A percentile compares a stretch with the other conserved stretches of the same genome.
phyloP scores from a whole-genome alignment of 108 stramenopile species.

The Conticribra weissflogii region DNA sequence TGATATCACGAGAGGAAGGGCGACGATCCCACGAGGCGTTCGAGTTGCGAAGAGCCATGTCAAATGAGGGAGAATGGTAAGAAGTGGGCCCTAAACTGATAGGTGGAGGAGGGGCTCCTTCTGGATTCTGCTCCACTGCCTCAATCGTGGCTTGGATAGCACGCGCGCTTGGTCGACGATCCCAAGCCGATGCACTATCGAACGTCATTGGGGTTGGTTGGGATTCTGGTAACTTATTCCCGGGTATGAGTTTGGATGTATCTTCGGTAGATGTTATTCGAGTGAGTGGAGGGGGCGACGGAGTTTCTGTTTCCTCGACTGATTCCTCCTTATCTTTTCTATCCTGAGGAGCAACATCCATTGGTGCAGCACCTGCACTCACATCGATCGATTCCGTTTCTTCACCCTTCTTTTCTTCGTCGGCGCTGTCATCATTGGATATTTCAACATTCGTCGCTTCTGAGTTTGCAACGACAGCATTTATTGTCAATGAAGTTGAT shows the following conservation, averaged over 20 bases:
- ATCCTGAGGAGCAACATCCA: no score
- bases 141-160: slow-evolving; percentile 38
- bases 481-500: neutral
- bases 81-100: slow-evolving; percentile 26
- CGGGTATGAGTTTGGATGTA: neutral
- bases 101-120: slow-evolving; percentile 11
- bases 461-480: neutral
- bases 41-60: slow-evolving; percentile 37
- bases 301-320: neutral
- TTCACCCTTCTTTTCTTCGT: neutral
- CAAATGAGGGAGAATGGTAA: slow-evolving; percentile 41
- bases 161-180: slow-evolving; percentile 17
- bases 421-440: neutral
- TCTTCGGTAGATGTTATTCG: slow-evolving; percentile 25
- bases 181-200: slow-evolving; percentile 27
- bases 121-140: slow-evolving; percentile 25
- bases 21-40: slow-evolving; percentile 53
- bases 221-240: neutral
- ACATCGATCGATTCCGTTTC: no score
- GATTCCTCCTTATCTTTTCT: neutral
- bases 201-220: neutral
- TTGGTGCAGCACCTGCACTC: no score
- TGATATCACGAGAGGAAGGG: slow-evolving; percentile 43
- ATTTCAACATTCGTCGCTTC: neutral
- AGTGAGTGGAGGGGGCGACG: slow-evolving; percentile 24